phyloP scores from a whole-genome alignment of 352 stramenopile species.

The Peronospora tabacina region DNA sequence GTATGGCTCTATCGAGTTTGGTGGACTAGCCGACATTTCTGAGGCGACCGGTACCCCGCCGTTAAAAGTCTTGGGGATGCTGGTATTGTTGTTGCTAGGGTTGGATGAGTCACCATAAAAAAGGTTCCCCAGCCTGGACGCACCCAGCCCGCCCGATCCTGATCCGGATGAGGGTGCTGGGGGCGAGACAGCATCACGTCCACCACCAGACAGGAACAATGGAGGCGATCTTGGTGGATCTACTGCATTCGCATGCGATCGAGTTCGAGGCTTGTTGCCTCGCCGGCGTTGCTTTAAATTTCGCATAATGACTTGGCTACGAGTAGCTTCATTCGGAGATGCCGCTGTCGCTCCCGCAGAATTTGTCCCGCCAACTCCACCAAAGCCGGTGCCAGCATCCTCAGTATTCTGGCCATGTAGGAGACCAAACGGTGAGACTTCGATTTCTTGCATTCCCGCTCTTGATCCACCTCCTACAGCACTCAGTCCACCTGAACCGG shows the following conservation, averaged over 20 bases:
- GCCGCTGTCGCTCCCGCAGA: slow-evolving; percentile 4
- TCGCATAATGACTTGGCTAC: slow-evolving; percentile 37
- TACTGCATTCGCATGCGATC: slow-evolving; percentile 23
- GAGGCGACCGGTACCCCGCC: slow-evolving; percentile 4
- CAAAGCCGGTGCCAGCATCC: slow-evolving; percentile 4
- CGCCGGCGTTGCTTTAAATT: slow-evolving; percentile 34
- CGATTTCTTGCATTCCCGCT: slow-evolving; percentile 18
- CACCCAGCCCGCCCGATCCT: slow-evolving; percentile 10
- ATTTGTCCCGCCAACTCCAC: neutral
- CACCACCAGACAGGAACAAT: slow-evolving; percentile 13
- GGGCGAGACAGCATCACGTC: slow-evolving; percentile 19
- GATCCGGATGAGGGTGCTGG: slow-evolving; percentile 18
- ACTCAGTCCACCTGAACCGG: slow-evolving; percentile 7
- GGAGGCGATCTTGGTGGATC: slow-evolving; percentile 22
- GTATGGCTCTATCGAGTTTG: slow-evolving; percentile 18
- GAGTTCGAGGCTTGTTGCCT: slow-evolving; percentile 25
- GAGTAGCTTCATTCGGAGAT: slow-evolving; percentile 24
- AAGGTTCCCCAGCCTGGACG: slow-evolving; percentile 33
- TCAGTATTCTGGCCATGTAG: slow-evolving; percentile 18
- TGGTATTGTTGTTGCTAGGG: slow-evolving; percentile 9
- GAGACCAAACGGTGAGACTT: slow-evolving; percentile 24
- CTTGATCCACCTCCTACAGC: slow-evolving; percentile 6
- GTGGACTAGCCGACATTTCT: slow-evolving; percentile 22
- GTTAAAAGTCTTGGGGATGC: slow-evolving; percentile 8
- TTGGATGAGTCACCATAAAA: slow-evolving; percentile 35